A percentile compares a stretch with the other conserved stretches of the same genome.
Conservation (phyloP, 2,329 filamentous ascomycete species). For the Colletotrichum chrysophilum region DNA sequence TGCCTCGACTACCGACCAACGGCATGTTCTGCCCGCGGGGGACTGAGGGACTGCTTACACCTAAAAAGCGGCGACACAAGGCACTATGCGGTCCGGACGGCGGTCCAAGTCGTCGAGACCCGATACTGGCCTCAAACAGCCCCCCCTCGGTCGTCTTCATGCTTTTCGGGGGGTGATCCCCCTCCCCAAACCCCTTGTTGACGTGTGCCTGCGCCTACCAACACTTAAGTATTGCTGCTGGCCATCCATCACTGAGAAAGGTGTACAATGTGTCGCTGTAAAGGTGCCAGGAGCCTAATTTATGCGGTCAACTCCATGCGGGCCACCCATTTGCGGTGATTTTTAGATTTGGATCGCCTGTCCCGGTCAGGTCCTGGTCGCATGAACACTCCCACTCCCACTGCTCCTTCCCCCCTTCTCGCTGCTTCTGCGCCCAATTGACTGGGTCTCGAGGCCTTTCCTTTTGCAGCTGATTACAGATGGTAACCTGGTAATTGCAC, state of each 20-base stretch:
- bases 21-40: background rate
- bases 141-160: conserved; percentile 6
- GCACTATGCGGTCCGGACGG: background rate
- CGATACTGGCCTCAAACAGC: conserved; percentile 20
- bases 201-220: background rate
- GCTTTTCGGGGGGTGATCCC: background rate
- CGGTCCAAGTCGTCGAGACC: background rate
- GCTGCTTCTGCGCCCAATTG: conserved; percentile 13
- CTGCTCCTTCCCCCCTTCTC: background rate
- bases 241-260: background rate
- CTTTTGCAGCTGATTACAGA: conserved; percentile 20
- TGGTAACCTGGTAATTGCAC: conserved; percentile 22
- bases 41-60: background rate
- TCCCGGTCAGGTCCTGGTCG: conserved; percentile 20
- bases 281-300: conserved; percentile 16
- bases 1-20: background rate
- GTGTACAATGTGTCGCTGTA: background rate
- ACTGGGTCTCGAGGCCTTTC: conserved; percentile 17
- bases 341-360: conserved; percentile 24
- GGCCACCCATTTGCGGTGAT: background rate
- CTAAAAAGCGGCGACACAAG: background rate
- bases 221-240: background rate
- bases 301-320: conserved; percentile 14
- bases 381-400: conserved; percentile 14
- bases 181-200: background rate